These are phyloP conservation scores for Rhodotorula taiwanensis DNA, from an alignment of 768 basidiomycete genomes.

Conservation along the genomic window DNA sequence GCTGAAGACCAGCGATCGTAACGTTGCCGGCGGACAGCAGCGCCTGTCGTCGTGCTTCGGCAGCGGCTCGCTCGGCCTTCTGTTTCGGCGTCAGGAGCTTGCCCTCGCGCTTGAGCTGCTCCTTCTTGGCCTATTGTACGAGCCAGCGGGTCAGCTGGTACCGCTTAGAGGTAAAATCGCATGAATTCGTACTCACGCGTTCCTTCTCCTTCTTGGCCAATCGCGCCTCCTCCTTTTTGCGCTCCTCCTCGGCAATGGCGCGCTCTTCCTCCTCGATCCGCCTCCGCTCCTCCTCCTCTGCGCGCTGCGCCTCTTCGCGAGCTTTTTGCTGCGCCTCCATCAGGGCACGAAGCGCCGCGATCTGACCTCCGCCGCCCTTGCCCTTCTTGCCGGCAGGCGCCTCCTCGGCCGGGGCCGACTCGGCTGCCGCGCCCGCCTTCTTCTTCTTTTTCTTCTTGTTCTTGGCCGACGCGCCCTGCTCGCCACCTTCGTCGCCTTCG, in stretches of 20 bases:
- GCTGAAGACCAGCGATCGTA: conserved; percentile 75
- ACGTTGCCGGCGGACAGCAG: conserved; percentile 77
- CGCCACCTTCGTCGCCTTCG: conserved; percentile 30
- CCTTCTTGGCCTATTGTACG: conserved; percentile 67
- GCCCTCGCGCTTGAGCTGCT: conserved; percentile 87
- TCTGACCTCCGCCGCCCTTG: conserved; percentile 48
- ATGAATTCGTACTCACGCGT: conserved; percentile 54
- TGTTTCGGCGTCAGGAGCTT: conserved; percentile 93
- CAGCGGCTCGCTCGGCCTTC: conserved; percentile 82
- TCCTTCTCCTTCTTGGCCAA: conserved; percentile 89
- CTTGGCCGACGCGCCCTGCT: conserved; percentile 27
- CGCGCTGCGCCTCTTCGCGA: conserved; percentile 70
- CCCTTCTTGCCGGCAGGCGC: conserved; percentile 51
- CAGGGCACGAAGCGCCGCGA: conserved; percentile 72
- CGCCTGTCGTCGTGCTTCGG: conserved; percentile 83
- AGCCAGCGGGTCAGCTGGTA: neutral
- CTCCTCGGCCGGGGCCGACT: conserved; percentile 43
- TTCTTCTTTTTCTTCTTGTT: conserved; percentile 45
- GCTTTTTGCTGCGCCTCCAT: conserved; percentile 85
- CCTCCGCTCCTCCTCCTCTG: conserved; percentile 59
- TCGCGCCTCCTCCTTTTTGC: conserved; percentile 86
- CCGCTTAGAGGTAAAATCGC: too few species aligned
- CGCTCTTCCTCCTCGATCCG: conserved; percentile 87
- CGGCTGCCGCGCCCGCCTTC: conserved; percentile 33
- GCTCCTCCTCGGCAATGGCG: conserved; percentile 65